Percentiles rank a stretch among this genome's conserved stretches.
These are phyloP conservation scores for Jasminum sambac DNA, from an alignment of 257 asterid genomes.

Conservation along the genomic window DNA sequence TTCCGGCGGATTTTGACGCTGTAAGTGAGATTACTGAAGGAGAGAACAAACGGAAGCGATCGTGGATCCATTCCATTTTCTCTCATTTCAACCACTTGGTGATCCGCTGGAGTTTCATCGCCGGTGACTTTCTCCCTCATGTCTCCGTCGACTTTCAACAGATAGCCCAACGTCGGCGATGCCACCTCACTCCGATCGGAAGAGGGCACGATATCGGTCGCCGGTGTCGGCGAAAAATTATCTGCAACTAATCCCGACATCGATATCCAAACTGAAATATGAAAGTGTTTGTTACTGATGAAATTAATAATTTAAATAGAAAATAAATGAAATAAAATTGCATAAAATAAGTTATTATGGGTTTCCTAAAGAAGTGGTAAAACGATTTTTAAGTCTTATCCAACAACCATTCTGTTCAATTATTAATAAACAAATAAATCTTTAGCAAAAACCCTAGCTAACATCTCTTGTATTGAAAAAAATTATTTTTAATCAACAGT, in stretches of 20 bases:
- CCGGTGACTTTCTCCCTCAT: slow-evolving; percentile 58
- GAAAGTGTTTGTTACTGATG: too few species aligned
- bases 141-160: slow-evolving; percentile 47
- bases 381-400: too few species aligned
- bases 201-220: slow-evolving; percentile 24
- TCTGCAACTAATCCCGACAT: slow-evolving; percentile 37
- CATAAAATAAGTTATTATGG: too few species aligned
- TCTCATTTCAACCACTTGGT: slow-evolving; percentile 58
- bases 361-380: too few species aligned
- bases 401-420: too few species aligned
- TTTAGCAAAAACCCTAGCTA: too few species aligned
- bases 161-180: slow-evolving; percentile 49
- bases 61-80: slow-evolving; percentile 34
- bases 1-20: slow-evolving; percentile 41
- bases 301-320: too few species aligned
- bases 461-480: too few species aligned
- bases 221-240: slow-evolving; percentile 25
- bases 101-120: slow-evolving; percentile 77
- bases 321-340: too few species aligned
- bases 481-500: too few species aligned
- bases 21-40: slow-evolving; percentile 61
- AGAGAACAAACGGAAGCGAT: slow-evolving; percentile 54
- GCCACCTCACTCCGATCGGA: slow-evolving; percentile 18
- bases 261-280: too few species aligned
- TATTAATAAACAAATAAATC: too few species aligned